Evolutionary conservation across 1,139 yeast genomes (phyloP).

Genomic region (Pneumocystis wakefieldiae): DNA sequence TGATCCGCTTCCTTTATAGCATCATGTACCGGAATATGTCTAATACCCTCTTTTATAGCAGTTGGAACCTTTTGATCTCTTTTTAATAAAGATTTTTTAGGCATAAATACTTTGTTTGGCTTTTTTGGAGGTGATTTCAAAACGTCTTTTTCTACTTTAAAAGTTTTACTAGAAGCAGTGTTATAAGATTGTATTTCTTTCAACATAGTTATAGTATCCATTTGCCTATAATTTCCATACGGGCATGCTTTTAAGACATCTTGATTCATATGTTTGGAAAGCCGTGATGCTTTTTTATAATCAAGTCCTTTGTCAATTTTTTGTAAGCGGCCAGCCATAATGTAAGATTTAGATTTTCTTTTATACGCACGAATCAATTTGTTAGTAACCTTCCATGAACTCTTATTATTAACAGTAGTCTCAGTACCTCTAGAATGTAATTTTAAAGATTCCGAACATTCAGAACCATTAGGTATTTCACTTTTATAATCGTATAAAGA

Average conservation of each 20-base stretch:
- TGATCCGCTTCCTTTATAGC: conserved; percentile 61
- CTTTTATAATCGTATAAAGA: background rate
- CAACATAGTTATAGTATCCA: background rate
- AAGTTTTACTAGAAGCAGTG: background rate
- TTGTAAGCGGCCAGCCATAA: background rate
- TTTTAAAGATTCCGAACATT: background rate
- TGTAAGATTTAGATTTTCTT: background rate
- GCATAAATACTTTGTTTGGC: background rate
- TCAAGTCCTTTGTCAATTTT: background rate
- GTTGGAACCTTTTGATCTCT: conserved; percentile 21
- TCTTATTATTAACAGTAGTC: background rate
- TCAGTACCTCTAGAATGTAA: background rate
- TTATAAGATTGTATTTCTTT: background rate
- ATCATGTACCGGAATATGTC: conserved; percentile 58
- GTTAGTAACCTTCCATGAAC: background rate
- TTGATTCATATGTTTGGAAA: background rate
- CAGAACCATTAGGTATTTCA: background rate
- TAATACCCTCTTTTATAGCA: conserved; percentile 87
- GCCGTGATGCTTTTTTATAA: background rate
- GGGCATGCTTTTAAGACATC: background rate
- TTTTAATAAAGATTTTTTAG: background rate
- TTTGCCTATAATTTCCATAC: background rate
- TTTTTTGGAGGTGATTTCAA: background rate
- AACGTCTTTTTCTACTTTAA: background rate
- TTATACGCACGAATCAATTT: background rate